Evolutionary conservation across 805 yeast species (phyloP), one percentile per base, ranked within the genome.

Genomic region (Yarrowia sp.): DNA sequence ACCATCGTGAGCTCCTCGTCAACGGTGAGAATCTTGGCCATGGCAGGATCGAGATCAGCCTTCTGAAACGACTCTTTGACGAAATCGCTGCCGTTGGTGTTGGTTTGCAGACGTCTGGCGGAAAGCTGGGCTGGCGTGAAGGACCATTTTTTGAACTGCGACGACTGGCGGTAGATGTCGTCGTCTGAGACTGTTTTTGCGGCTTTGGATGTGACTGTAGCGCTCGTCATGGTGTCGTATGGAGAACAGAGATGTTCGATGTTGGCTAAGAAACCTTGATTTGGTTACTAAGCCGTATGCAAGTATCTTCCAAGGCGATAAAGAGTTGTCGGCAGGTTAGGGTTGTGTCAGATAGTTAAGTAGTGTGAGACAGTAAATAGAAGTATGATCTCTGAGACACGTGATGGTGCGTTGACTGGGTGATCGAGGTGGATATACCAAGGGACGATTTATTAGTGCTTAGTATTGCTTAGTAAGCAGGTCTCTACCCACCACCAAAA

Each of bases 81-180:
- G 71, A 67, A 65, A 78, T 70, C 35, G 76, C 67, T 24, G 25
- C 47, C 96, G 25, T 76, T 75, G 42, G 78, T 77, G 72, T 90
- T 86, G 6, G 85, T 81, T 13, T 74, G 68, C 14, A 68, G 66
- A 63, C 89, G 76, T 33, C 77, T 73, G 27, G 79, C 77, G 3
- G 72, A 74, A n/a, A 93, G 77, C 62, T 81, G 81, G 1, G 81
- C 81, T 18, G 71, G 70, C 0, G 90, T 84, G 72, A 82, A 93
- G 0, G 97, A 91, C 99, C 99, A 93, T 9, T 83, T 62, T 59
- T 87, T 77, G 71, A 80, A 93, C 75, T 93, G 99, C 0, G 94
- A 81, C 4, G 97, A 88, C 31, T 91, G 80, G 44, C 98, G 81
- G 73, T 90, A 93, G 38, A 94, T 76, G 66, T 94, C 99, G 72